Evolutionary conservation across 148 eudicot genomes (phyloP).

Genomic region (Chenopodium quinoa): DNA sequence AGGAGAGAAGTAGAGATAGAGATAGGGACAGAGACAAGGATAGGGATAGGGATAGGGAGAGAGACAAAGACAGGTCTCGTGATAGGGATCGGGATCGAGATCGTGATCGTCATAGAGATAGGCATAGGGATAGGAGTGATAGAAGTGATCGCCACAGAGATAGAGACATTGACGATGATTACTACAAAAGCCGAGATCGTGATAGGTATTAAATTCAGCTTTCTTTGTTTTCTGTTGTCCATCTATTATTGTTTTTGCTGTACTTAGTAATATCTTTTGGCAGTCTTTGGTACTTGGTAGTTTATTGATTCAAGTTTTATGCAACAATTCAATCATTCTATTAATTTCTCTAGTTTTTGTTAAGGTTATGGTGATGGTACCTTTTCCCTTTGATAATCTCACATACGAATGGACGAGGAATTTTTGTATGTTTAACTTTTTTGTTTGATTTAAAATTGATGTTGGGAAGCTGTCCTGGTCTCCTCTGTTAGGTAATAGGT

Average conservation of each 20-base stretch:
- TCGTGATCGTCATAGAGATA: constrained; percentile 49
- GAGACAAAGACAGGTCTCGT: constrained; percentile 36
- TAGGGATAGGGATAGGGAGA: constrained; percentile 41
- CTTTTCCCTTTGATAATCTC: background rate
- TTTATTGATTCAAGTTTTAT: background rate
- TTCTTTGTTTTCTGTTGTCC: background rate
- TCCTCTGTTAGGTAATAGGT: background rate
- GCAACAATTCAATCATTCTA: background rate
- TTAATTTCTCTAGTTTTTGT: no score
- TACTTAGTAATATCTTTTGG: background rate
- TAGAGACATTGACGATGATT: constrained; percentile 61
- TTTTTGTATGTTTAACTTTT: no score
- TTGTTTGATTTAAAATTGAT: background rate
- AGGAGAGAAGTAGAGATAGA: constrained; percentile 35
- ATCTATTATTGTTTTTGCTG: background rate
- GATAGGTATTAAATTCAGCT: constrained; percentile 48
- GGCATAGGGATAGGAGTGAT: constrained; percentile 62
- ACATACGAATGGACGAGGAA: background rate
- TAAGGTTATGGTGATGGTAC: no score
- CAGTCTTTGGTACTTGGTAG: background rate
- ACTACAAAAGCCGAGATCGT: constrained; percentile 54
- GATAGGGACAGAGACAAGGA: constrained; percentile 42
- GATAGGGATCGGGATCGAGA: constrained; percentile 32
- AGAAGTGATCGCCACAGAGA: constrained; percentile 51
- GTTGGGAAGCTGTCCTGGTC: background rate